A percentile compares a stretch with the other conserved stretches of the same genome.
phyloP scores from a whole-genome alignment of 371 early-diverging fungal species.

The Apophysomyces ossiformis region DNA sequence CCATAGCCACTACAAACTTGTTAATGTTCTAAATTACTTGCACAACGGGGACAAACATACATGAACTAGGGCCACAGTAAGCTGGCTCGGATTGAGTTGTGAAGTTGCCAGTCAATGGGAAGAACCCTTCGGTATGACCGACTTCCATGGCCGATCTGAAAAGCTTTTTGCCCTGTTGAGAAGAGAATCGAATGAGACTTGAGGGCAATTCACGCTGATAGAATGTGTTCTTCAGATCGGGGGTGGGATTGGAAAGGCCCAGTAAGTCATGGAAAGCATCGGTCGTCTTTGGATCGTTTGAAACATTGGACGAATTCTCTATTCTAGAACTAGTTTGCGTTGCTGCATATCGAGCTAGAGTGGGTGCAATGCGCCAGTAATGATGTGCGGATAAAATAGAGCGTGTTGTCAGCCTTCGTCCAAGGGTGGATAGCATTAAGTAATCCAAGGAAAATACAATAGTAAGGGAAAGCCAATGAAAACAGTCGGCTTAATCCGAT shows the following conservation, averaged over 20 bases:
- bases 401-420: no score
- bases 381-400: no score
- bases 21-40: conserved; percentile 63
- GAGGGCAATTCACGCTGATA: conserved; percentile 79
- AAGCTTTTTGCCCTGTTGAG: conserved; percentile 74
- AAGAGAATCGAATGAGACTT: conserved; percentile 79
- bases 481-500: no score
- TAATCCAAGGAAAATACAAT: no score
- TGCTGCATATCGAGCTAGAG: neutral
- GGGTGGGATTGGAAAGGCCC: conserved; percentile 21
- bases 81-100: conserved; percentile 92
- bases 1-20: conserved; percentile 84
- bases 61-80: conserved; percentile 60
- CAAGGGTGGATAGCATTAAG: no score
- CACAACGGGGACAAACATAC: conserved; percentile 31
- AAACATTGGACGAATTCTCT: neutral
- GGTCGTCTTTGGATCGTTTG: neutral
- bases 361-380: no score
- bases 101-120: conserved; percentile 86
- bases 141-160: conserved; percentile 78
- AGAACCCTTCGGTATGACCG: conserved; percentile 87
- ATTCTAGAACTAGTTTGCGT: neutral
- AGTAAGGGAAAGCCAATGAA: no score
- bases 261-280: conserved; percentile 29
- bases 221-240: conserved; percentile 67